phyloP scores from a whole-genome alignment of 2,329 filamentous ascomycete genomes.

The Aspergillus puulaauensis region DNA sequence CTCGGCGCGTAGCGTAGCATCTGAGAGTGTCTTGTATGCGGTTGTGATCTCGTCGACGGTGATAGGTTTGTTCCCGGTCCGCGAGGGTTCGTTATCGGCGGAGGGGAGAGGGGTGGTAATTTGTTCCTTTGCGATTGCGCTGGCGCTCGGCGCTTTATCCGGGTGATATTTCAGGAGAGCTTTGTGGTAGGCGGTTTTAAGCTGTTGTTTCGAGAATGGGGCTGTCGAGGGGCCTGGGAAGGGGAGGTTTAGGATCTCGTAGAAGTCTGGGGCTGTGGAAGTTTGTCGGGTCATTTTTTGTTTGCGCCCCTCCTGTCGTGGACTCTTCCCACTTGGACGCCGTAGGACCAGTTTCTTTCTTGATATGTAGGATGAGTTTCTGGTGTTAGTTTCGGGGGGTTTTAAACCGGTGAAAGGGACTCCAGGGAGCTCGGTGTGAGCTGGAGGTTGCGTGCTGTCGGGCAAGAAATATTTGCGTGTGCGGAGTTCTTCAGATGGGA shows the following conservation, averaged over 20 bases:
- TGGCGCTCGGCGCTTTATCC: conserved; percentile 47
- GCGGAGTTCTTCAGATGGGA: not conserved
- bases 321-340: not conserved
- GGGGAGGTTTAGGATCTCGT: conserved; percentile 42
- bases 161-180: conserved; percentile 60
- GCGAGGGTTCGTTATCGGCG: not conserved
- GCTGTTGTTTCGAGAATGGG: conserved; percentile 39
- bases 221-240: conserved; percentile 23
- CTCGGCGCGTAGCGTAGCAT: conserved; percentile 43
- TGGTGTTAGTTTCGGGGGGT: not conserved
- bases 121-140: conserved; percentile 14
- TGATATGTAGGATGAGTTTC: not conserved
- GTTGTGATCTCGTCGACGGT: conserved; percentile 59
- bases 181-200: conserved; percentile 57
- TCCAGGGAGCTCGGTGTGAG: not conserved
- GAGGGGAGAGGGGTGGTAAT: not conserved
- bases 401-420: not conserved
- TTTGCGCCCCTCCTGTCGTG: not conserved
- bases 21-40: conserved; percentile 57
- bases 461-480: not conserved
- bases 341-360: not conserved
- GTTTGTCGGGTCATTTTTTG: conserved; percentile 19
- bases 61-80: conserved; percentile 15
- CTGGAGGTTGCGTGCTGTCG: not conserved
- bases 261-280: conserved; percentile 28